These are phyloP conservation scores for Pseudomassariella vexata DNA, from an alignment of 2,329 filamentous ascomycete genomes.

Conservation along the genomic window DNA sequence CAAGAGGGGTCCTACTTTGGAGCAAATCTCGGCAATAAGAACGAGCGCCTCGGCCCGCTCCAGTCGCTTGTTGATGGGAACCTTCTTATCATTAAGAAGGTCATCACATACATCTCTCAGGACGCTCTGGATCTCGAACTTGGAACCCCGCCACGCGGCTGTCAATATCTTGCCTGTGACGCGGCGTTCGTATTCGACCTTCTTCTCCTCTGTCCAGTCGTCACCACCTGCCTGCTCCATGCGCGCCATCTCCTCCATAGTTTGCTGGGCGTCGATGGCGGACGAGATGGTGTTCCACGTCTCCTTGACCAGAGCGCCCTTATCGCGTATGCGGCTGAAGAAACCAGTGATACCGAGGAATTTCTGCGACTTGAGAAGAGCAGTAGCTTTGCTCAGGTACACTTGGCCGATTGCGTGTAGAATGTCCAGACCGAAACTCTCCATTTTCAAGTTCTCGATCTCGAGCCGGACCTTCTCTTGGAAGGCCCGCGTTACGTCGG, in stretches of 20 bases:
- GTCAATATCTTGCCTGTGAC: constrained; percentile 98
- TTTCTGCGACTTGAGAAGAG: constrained; percentile 90
- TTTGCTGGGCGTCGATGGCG: constrained; percentile 94
- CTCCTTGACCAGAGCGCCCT: constrained; percentile 94
- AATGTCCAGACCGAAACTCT: constrained; percentile 94
- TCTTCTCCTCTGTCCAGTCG: constrained; percentile 97
- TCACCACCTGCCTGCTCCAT: constrained; percentile 91
- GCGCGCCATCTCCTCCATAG: constrained; percentile 98
- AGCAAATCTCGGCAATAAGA: constrained; percentile 82
- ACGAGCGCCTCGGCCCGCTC: constrained; percentile 88
- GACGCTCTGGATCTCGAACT: constrained; percentile 97
- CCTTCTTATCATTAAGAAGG: constrained; percentile 73
- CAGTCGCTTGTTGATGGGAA: constrained; percentile 76
- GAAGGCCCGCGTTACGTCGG: constrained; percentile 82
- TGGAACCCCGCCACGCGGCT: constrained; percentile 91
- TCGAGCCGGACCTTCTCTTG: constrained; percentile 91
- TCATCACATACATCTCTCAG: constrained; percentile 89
- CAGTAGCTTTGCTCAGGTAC: constrained; percentile 81
- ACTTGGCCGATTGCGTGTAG: constrained; percentile 90
- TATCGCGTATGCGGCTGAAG: constrained; percentile 90
- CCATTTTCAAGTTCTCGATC: constrained; percentile 98
- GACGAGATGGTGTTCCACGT: constrained; percentile 97
- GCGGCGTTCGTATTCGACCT: constrained; percentile 88
- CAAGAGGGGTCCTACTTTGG: constrained; percentile 68
- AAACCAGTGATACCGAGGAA: constrained; percentile 95